Conservation (phyloP, 306 rosid genomes). For the Acacia crassicarpa region DNA sequence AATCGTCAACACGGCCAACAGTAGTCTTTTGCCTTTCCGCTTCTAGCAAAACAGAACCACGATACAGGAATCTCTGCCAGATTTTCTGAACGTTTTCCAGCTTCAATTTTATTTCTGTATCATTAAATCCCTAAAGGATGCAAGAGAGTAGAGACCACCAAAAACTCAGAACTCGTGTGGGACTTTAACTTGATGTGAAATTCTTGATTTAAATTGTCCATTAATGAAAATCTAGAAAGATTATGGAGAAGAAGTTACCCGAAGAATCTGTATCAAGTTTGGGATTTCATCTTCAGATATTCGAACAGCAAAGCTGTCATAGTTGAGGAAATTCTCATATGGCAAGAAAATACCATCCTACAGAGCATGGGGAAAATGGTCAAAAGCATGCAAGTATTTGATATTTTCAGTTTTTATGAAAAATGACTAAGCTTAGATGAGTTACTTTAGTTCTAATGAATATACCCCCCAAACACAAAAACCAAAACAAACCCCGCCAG, state of each 20-base stretch:
- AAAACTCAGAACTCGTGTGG: slow-evolving; percentile 10
- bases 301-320: slow-evolving; percentile 67
- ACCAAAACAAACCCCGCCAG: no score
- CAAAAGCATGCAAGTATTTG: background rate
- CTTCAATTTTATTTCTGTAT: slow-evolving; percentile 61
- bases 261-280: slow-evolving; percentile 44
- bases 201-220: background rate
- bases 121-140: slow-evolving; percentile 50
- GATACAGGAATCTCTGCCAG: slow-evolving; percentile 69
- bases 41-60: slow-evolving; percentile 82
- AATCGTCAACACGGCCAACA: slow-evolving; percentile 55
- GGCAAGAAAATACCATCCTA: slow-evolving; percentile 81
- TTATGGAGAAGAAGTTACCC: background rate
- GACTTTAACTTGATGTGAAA: background rate
- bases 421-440: slow-evolving; percentile 23
- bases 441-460: slow-evolving; percentile 20
- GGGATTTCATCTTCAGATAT: slow-evolving; percentile 64
- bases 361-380: slow-evolving; percentile 19
- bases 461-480: background rate
- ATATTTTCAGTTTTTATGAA: background rate
- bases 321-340: slow-evolving; percentile 69
- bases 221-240: background rate
- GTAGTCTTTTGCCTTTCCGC: slow-evolving; percentile 74
- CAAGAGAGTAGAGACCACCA: slow-evolving; percentile 16
- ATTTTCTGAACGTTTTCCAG: slow-evolving; percentile 56